A percentile compares a stretch with the other conserved stretches of the same genome.
Evolutionary conservation across 2,329 filamentous ascomycete genomes (phyloP).

Genomic region (Sarocladium brachiariae): DNA sequence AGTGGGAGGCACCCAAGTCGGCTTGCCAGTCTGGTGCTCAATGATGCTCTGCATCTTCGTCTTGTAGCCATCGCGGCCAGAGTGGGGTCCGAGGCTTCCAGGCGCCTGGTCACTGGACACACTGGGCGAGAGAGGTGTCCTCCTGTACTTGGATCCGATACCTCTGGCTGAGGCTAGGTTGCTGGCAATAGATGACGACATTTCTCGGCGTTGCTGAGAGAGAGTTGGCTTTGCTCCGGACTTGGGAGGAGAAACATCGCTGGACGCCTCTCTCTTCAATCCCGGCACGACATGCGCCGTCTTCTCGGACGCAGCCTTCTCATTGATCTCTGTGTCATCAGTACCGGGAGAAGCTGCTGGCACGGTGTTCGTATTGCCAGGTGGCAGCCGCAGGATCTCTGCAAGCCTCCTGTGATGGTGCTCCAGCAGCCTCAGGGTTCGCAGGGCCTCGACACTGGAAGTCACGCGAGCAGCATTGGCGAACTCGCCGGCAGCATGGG

Average conservation of each 20-base stretch:
- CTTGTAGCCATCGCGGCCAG: constrained; percentile 42
- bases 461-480: constrained; percentile 72
- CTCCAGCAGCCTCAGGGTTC: constrained; percentile 79
- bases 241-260: constrained; percentile 15
- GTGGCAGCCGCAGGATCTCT: constrained; percentile 68
- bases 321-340: constrained; percentile 18
- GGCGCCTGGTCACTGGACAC: constrained; percentile 68
- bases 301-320: constrained; percentile 19
- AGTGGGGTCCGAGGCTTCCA: constrained; percentile 57
- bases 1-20: constrained; percentile 44
- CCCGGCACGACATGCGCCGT: constrained; percentile 17
- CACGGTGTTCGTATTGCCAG: constrained; percentile 25
- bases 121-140: constrained; percentile 63
- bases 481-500: constrained; percentile 82
- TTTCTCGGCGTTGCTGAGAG: constrained; percentile 46
- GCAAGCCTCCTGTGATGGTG: constrained; percentile 81
- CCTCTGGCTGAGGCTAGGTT: constrained; percentile 82
- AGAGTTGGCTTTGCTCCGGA: constrained; percentile 22
- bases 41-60: constrained; percentile 51
- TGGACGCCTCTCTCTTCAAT: constrained; percentile 6
- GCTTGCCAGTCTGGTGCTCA: constrained; percentile 44
- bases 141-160: constrained; percentile 56
- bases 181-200: constrained; percentile 78
- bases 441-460: constrained; percentile 62
- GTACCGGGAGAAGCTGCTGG: constrained; percentile 3